Conservation (phyloP, 2,329 filamentous ascomycete genomes). For the Fusarium nanum region DNA sequence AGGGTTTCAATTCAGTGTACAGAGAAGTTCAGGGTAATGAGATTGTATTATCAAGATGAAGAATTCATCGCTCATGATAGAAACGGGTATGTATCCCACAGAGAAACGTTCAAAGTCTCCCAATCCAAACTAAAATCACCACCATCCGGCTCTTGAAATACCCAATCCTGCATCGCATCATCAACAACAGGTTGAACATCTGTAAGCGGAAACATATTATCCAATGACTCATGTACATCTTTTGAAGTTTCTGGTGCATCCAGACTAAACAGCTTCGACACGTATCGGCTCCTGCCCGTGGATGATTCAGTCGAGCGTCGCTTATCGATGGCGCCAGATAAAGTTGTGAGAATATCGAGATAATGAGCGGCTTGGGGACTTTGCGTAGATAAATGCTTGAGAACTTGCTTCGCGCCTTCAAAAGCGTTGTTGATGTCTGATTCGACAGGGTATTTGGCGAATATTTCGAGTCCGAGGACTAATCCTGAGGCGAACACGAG, state of each 20-base stretch:
- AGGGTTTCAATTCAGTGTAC: not conserved
- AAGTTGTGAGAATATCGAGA: conserved; percentile 63
- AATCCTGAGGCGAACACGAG: conserved; percentile 68
- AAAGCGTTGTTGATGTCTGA: conserved; percentile 62
- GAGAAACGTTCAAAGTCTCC: conserved; percentile 42
- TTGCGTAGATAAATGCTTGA: conserved; percentile 59
- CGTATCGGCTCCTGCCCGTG: conserved; percentile 39
- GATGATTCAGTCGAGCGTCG: conserved; percentile 31
- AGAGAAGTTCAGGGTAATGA: not conserved
- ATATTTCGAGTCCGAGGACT: conserved; percentile 67
- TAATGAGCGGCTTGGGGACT: conserved; percentile 69
- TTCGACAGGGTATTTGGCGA: conserved; percentile 60
- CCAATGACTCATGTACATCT: not conserved
- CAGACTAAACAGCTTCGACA: conserved; percentile 40
- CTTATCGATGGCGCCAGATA: conserved; percentile 57
- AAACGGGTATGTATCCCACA: conserved; percentile 45
- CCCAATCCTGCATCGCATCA: conserved; percentile 24
- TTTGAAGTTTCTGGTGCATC: not conserved
- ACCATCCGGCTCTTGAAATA: conserved; percentile 28
- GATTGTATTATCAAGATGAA: not conserved
- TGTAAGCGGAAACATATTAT: not conserved
- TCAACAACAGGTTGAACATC: conserved; percentile 12
- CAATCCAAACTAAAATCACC: conserved; percentile 42
- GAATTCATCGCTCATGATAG: conserved; percentile 10
- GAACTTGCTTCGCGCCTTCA: conserved; percentile 60